Base-by-base conservation (phyloP, 2,329 filamentous ascomycete genomes). In the Trichoderma polysporum region DNA sequence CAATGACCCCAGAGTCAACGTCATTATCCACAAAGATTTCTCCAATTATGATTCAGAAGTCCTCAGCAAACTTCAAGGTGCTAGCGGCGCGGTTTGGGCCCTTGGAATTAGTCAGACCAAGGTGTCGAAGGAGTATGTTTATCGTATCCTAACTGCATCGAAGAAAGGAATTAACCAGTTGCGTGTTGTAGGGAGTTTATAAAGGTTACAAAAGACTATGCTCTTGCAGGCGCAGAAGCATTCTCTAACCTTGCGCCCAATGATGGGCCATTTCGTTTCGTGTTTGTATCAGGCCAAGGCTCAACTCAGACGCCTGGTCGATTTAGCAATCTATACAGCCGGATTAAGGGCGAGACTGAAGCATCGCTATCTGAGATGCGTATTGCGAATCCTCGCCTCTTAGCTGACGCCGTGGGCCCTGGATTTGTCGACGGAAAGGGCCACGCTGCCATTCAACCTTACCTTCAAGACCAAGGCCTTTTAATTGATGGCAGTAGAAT, bases 1-100 rank as follows among this genome's bases (percentile, higher is more conserved):
- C 27, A 63, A 45, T 9, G 66, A 69, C 3, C 22, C 49, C 1
- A 65, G 67, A 22, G 60, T 64, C 27, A 27, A 56, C 4, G 68
- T 69, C 17, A 61, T 69, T n/a, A 66, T 69, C 9, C 66, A 69
- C 27, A 37, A 61, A 19, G 68, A 69, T n/a, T 37, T 69, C 25
- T 50, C 66, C 0, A 45, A n/a, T 1, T 69, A 68, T 22, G 41
- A 52, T 12, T 45, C 67, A 19, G 66, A 68, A 22, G 61, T 57
- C 0, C 39, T 69, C 12, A 57, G 31, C 22, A 56, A 68, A 10
- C 54, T 69, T 3, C 66, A 57, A 25, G 68, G 68, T 4, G 68
- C 68, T 2, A 66, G 53, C 2, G 68, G 65, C 10, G 67, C 59
- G 3, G 62, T 69, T 15, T 69, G 68, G 68, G 63, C 63, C 15